Base-by-base conservation (phyloP, 169 alveolate species). In the Prorocentrum cordatum region DNA sequence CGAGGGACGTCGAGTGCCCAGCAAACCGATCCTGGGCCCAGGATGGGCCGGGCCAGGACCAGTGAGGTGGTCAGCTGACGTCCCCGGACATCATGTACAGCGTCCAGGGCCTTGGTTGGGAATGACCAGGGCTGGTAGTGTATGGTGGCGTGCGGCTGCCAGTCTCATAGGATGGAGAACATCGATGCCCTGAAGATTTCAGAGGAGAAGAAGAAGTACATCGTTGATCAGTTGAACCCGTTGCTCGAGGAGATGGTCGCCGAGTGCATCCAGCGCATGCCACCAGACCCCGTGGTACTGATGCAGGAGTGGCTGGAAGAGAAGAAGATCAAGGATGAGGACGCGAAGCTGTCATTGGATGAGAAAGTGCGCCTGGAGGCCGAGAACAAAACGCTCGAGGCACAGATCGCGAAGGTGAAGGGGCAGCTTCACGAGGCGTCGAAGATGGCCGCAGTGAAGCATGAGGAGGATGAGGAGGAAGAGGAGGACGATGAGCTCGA, bases 401-500 rank as follows among this genome's bases (percentile, higher is more conserved):
- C 38, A 6, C 59, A 71, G 83, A 66, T 71, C 32, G 45, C 26
- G 67, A 71, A 71, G 66, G n/a, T 71, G 62, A 71, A 71, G 83
- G 83, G 83, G 22, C 73, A 79, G 88, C 77, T 79, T 6, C 72
- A 79, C 22, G 88, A 79, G 42, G 88, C 88, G 14, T 73, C 88
- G 32, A 79, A 79, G 54, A 58, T 79, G 88, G 88, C 64, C 59
- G 45, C 72, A 6, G 88, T 12, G 9, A 16, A 42, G 9, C n/a
- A 42, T 9, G 54, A 42, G 16, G 54, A 42, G 4, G 26, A 14
- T 2, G 88, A 38, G 4, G 77, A 79, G 29, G 88, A 79, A 47
- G 88, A 79, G 64, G 92, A 83, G 42, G 93, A 91, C 38, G 93
- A 77, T 5, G 73, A 32, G 59, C 77, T 62, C 29, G 90, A 75